These are phyloP conservation scores for Taphrina communis DNA, from an alignment of 1,139 yeast genomes.

Conservation along the genomic window DNA sequence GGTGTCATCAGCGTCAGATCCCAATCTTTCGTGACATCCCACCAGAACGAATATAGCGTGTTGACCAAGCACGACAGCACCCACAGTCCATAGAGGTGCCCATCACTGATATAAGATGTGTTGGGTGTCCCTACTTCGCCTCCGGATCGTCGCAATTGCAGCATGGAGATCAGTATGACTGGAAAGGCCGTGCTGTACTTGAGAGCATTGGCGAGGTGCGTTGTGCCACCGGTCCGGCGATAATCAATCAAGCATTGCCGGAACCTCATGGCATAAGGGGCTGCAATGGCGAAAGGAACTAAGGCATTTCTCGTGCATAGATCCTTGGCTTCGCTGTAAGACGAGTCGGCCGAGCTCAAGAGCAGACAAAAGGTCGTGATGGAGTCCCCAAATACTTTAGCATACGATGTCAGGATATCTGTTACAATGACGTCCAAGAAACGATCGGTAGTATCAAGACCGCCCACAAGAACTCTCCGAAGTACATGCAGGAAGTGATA, in stretches of 20 bases:
- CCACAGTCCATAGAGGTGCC: conserved; percentile 53
- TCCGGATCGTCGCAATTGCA: conserved; percentile 40
- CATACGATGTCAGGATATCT: conserved; percentile 79
- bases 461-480: conserved; percentile 61
- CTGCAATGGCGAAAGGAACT: conserved; percentile 56
- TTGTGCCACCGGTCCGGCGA: conserved; percentile 52
- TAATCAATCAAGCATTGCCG: conserved; percentile 82
- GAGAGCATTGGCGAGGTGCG: conserved; percentile 70
- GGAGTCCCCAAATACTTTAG: conserved; percentile 75
- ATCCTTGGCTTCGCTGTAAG: conserved; percentile 50
- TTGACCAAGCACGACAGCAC: conserved; percentile 62
- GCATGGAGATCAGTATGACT: conserved; percentile 55
- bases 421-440: conserved; percentile 80
- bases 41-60: conserved; percentile 75
- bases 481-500: conserved; percentile 46
- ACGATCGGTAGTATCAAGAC: conserved; percentile 61
- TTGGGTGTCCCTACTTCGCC: conserved; percentile 37
- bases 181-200: conserved; percentile 80
- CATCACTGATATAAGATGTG: conserved; percentile 37
- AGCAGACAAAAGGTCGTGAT: conserved; percentile 55
- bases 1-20: conserved; percentile 61
- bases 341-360: conserved; percentile 43
- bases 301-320: conserved; percentile 56
- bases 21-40: conserved; percentile 96
- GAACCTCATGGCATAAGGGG: conserved; percentile 75